Evolutionary conservation across 805 yeast species (phyloP), one percentile per base, ranked within the genome.

Genomic region (Schizosaccharomyces octosporus): DNA sequence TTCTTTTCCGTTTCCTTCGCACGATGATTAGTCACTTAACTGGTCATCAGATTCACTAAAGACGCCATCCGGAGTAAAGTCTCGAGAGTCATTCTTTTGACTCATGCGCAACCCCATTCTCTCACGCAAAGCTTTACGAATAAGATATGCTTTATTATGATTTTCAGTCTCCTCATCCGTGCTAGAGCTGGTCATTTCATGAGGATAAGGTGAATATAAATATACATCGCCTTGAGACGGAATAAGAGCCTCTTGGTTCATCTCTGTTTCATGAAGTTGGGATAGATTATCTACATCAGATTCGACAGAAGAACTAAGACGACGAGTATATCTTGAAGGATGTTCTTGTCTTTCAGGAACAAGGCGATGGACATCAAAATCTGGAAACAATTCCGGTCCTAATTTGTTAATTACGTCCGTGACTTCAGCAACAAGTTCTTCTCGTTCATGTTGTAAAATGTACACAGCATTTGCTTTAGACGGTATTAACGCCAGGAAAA

Each of bases 311-410:
- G 57, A 51, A 29, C 57, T 51, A 21, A 51, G 36, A 51, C 57
- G 57, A 17, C 57, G 31, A 21, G 31, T 17, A 29, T 19, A 51
- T 6, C 57, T 21, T 3, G 57, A 51, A 6, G 57, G 57, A 21
- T 9, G 57, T 39, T 51, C 57, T 24, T 21, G 36, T 24, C 21
- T 29, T 17, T 29, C 32, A 7, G 57, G 21, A 29, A 62, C 48
- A 19, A 62, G 15, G 17, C 60, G 59, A 17, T 15, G 43, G 13
- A 57, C 42, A 62, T 83, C 83, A 69, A 89, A 85, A 72, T 89
- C 96, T 4, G 95, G 90, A 76, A 82, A 89, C 62, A 93, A 71
- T 67, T 82, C 79, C 4, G 95, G 93, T 0, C 97, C 97, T 63
- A 82, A 78, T 55, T 78, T 80, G 69, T 89, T 87, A 59, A 90